Base-by-base conservation (phyloP, 225 moss, liverwort and hornwort species). In the Neckera pumila region DNA sequence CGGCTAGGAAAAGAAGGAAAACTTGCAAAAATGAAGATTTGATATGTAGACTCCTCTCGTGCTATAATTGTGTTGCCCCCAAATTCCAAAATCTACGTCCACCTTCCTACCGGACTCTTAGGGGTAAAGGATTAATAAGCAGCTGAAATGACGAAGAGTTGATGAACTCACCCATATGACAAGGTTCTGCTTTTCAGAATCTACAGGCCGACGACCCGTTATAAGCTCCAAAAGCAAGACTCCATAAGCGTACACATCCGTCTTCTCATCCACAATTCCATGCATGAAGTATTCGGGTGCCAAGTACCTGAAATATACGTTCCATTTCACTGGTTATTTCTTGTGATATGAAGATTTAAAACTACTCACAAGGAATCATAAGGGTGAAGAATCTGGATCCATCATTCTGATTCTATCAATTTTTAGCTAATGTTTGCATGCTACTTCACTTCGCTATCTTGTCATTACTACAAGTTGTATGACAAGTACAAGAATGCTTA, bases 251-350 rank as follows among this genome's bases (percentile, higher is more conserved):
- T 93, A 94, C 70, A 93, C 94, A n/a, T 94, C 94, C 38, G 93
- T 94, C 86, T 93, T 94, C 87, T 94, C 94, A 63, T 94, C 93
- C 56, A 93, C 94, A 86, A 94, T 91, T 51, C 94, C 94, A 59
- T 94, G 93, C 91, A 94, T 84, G 71, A 94, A 93, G 71, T 94
- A 94, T 42, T 94, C 93, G 3, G 94, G 94, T 60, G 93, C 94
- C 89, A 93, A 87, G 87, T 92, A 94, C 88, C 93, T 91, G 64
- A 66, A 64, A 80, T 8, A 36, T 7, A 66, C 4, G 38, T 56
- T n/a, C 43, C 61, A 61, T 33, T 54, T 25, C 14, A 16, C 84
- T n/a, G 51, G 61, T 28, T 80, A 58, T 54, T 56, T 30, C 19
- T 49, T 38, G 31, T 30, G 38, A 59, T 19, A 79, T 17, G 17